Base-by-base conservation (phyloP, 306 rosid species). In the Cicer pinnatifidum region DNA sequence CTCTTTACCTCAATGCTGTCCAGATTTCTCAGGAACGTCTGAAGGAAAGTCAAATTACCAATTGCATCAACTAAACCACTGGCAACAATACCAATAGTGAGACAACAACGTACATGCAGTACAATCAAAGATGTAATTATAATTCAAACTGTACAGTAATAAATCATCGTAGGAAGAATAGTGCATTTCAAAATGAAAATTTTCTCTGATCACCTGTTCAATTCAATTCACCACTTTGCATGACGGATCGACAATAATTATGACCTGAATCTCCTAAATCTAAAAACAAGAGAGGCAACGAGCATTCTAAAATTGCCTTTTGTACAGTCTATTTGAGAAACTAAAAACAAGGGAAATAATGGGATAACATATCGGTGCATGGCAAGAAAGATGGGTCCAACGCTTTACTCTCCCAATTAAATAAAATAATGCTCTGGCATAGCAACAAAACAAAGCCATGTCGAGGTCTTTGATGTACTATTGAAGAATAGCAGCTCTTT, bases 231-330 rank as follows among this genome's bases (percentile, higher is more conserved):
- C 75, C 76, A 72, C 51, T 33, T 72, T 71, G 82, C 67, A 73
- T 53, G 80, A 70, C 72, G 65, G 44, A 80, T 70, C 51, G 67
- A 82, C 12, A 50, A 47, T 53, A 51, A 16, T 65, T 76, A 78
- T 52, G 60, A 77, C 69, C 80, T 46, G 66, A 19, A 77, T 77
- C 62, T 47, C 81, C 72, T 77, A 75, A 61, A 77, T 69, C 85
- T 73, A 77, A 50, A 64, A 73, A 40, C 37, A 75, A 23, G 54
- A 16, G 66, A 73, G 82, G 82, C 87, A 73, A 69, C 63, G 63
- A 73, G 80, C 60, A 69, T 41, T 70, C 80, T 73, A 75, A 63
- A 69, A 54, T 67, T 81, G 82, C 83, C 87, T 62, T 77, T 57
- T 68, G 56, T 50, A 71, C 80, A 80, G 66, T 72, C 77, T 47